Evolutionary conservation across 2,329 filamentous ascomycete genomes (phyloP).

Genomic region (Alternaria ventricosa): DNA sequence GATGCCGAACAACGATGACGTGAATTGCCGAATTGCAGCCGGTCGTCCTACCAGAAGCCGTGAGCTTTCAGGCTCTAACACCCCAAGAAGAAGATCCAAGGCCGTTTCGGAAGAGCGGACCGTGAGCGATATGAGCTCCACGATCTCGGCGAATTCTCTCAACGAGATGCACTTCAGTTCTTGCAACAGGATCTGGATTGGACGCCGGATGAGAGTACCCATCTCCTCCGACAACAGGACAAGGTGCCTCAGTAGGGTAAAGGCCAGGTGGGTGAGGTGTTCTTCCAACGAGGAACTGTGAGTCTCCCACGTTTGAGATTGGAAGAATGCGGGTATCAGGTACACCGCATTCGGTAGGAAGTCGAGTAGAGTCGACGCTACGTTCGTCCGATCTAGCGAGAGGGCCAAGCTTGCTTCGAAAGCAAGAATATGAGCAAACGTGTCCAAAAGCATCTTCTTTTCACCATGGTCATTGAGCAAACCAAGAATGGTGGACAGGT

Average conservation of each 20-base stretch:
- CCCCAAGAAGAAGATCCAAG: conserved; percentile 42
- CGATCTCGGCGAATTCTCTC: conserved; percentile 33
- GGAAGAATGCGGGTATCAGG: conserved; percentile 21
- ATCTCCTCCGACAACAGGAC: conserved; percentile 34
- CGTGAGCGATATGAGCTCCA: conserved; percentile 43
- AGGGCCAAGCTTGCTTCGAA: conserved; percentile 8
- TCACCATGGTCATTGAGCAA: conserved; percentile 28
- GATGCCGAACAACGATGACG: conserved; percentile 46
- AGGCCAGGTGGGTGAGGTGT: conserved; percentile 13
- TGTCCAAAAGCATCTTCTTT: conserved; percentile 20
- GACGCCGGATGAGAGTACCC: conserved; percentile 32
- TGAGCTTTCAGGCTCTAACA: conserved; percentile 41
- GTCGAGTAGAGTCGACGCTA: conserved; percentile 18
- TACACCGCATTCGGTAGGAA: conserved; percentile 22
- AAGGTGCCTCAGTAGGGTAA: conserved; percentile 21
- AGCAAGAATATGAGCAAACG: conserved; percentile 17
- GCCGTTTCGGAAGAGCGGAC: conserved; percentile 41
- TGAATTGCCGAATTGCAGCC: conserved; percentile 35
- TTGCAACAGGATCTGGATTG: conserved; percentile 34
- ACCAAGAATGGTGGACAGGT: conserved; percentile 25
- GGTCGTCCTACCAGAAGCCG: conserved; percentile 38
- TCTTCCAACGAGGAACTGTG: conserved; percentile 24
- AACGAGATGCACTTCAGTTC: conserved; percentile 34
- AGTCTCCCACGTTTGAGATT: conserved; percentile 22
- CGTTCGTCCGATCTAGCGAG: not conserved